Evolutionary conservation across 176 grass and related monocot species (phyloP), one percentile per base, ranked within the genome.

Genomic region (Pharus latifolius): DNA sequence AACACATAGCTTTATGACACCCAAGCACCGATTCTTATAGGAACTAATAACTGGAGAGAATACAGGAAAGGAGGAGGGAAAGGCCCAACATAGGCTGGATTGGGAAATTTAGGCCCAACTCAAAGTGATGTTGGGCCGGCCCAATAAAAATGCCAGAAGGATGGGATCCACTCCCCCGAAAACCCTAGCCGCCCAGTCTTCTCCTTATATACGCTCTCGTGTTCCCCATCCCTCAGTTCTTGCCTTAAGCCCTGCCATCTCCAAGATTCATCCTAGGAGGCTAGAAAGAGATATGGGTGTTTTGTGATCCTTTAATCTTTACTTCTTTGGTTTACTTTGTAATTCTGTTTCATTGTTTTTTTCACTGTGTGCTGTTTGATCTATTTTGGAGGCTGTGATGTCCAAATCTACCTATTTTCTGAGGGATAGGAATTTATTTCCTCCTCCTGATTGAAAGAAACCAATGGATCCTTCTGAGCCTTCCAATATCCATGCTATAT

Each of bases 401-500:
- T 68, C 9, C 52, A 68, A 85, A 83, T 84, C 83, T 91, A 91
- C 88, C 83, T 87, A 83, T 87, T 91, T 91, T 83, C 75, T 53
- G 83, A 92, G 78, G 68, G 78, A 69, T 55, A 12, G 34, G 5
- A 24, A n/a, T 73, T 9, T 50, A 37, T 11, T 69, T 17, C 5
- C 14, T 37, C 43, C 22, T 72, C 33, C 63, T 88, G 84, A 84
- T 85, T 54, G 55, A 67, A 56, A 84, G 16, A 54, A 81, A 71
- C 89, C 69, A 88, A 72, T 88, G 69, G 22, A 84, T 75, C 69
- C 56, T 78, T 82, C 89, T 88, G 77, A 92, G 89, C 84, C 81
- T 82, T 35, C 9, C 32, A 59, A 17, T 1, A 60, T 75, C 45
- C 2, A 0, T 2, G n/a, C 5, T 35, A 6, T 23, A 30, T 57